These are phyloP conservation scores for Fusarium austroafricanum DNA, from an alignment of 2,329 filamentous ascomycete species.

Conservation along the genomic window DNA sequence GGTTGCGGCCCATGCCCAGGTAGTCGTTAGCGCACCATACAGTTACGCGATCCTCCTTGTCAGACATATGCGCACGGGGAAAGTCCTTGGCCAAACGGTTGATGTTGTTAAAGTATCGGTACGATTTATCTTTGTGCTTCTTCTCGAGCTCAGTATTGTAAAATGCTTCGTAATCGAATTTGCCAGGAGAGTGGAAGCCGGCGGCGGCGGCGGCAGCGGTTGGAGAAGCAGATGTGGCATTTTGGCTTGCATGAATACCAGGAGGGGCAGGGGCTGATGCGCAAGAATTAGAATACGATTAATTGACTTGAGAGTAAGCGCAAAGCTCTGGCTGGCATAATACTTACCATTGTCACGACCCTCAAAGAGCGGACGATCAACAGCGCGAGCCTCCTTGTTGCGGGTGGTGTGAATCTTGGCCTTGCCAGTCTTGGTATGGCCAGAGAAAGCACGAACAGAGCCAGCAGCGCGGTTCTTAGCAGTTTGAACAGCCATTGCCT, in stretches of 20 bases:
- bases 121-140: slow-evolving; percentile 99
- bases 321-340: background rate
- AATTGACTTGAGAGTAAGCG: background rate
- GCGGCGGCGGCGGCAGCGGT: slow-evolving; percentile 41
- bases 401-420: slow-evolving; percentile 85
- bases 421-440: slow-evolving; percentile 66
- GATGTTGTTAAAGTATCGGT: slow-evolving; percentile 99
- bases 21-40: slow-evolving; percentile 99
- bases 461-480: slow-evolving; percentile 64
- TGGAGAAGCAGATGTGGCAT: slow-evolving; percentile 38
- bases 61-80: slow-evolving; percentile 90
- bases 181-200: slow-evolving; percentile 56
- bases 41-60: slow-evolving; percentile 85
- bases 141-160: slow-evolving; percentile 92
- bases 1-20: slow-evolving; percentile 95
- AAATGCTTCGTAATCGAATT: slow-evolving; percentile 92
- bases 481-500: slow-evolving; percentile 90
- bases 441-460: slow-evolving; percentile 63
- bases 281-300: slow-evolving; percentile 13
- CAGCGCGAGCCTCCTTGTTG: slow-evolving; percentile 79
- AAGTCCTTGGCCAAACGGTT: slow-evolving; percentile 97
- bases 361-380: slow-evolving; percentile 69
- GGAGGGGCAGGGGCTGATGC: slow-evolving; percentile 43
- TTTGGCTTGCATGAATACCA: slow-evolving; percentile 37
- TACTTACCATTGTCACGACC: slow-evolving; percentile 64